Percentiles rank a stretch among this genome's conserved stretches.
Evolutionary conservation across 2,329 filamentous ascomycete species (phyloP).

Genomic region (Cladophialophora psammophila): DNA sequence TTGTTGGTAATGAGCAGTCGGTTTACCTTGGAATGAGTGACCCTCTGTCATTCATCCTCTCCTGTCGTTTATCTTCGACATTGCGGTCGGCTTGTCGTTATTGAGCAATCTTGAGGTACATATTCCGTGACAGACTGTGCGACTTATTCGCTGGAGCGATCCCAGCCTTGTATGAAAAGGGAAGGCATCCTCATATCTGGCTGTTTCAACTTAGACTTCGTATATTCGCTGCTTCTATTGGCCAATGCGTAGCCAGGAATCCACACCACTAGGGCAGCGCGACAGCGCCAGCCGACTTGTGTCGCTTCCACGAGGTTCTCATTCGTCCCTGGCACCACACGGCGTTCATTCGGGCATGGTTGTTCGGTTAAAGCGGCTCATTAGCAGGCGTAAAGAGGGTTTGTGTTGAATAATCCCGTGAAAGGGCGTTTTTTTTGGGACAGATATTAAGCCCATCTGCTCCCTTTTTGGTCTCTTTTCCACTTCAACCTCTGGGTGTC

Average conservation of each 20-base stretch:
- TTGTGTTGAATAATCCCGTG: constrained; percentile 16
- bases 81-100: too few species aligned
- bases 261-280: neutral
- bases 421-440: neutral
- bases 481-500: constrained; percentile 2
- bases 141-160: too few species aligned
- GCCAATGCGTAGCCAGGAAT: neutral
- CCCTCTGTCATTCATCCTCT: too few species aligned
- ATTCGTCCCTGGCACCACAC: neutral
- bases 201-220: neutral
- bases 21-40: too few species aligned
- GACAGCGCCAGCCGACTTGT: neutral
- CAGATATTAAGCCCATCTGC: constrained; percentile 12
- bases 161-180: neutral
- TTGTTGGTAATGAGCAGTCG: too few species aligned
- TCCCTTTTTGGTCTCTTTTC: constrained; percentile 17
- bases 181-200: neutral
- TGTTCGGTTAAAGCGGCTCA: constrained; percentile 20
- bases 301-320: neutral
- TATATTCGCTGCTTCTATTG: neutral
- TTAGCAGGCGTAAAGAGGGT: constrained; percentile 16
- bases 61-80: too few species aligned
- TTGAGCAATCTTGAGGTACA: too few species aligned
- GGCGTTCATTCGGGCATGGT: neutral
- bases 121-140: too few species aligned